Evolutionary conservation across 331 rosid genomes (phyloP).

Genomic region (Pyracantha coccinea): DNA sequence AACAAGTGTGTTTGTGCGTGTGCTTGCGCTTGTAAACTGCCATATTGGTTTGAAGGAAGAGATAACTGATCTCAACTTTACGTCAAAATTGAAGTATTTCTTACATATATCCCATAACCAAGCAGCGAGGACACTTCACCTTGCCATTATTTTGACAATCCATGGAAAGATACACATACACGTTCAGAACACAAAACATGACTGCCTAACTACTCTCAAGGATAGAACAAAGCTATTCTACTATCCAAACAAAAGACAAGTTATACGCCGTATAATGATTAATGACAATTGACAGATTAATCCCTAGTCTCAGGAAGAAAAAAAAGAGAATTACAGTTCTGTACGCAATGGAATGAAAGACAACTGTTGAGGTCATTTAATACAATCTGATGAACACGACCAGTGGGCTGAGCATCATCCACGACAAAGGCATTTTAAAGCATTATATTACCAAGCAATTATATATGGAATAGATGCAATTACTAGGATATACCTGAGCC

Average conservation of each 20-base stretch:
- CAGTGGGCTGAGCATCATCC: not conserved
- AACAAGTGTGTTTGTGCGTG: not conserved
- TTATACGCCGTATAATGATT: not conserved
- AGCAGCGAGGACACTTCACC: not conserved
- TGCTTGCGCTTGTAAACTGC: not conserved
- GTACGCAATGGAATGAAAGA: not conserved
- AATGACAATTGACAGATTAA: not conserved
- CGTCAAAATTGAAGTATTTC: not conserved
- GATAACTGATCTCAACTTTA: not conserved
- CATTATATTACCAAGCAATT: not conserved
- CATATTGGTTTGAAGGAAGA: not conserved
- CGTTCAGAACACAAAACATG: not conserved
- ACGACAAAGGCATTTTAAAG: not conserved
- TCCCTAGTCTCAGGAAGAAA: not conserved
- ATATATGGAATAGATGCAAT: not conserved
- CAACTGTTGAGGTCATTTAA: not conserved
- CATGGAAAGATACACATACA: not conserved
- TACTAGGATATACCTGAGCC: slow-evolving; percentile 51
- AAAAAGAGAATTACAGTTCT: not conserved
- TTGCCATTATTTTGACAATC: not conserved
- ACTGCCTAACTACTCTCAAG: not conserved
- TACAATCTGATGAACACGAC: not conserved
- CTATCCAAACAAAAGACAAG: not conserved
- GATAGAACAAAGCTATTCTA: not conserved
- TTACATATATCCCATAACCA: not conserved